Evolutionary conservation across 768 basidiomycete genomes (phyloP).

Genomic region (Lentinula sp.): DNA sequence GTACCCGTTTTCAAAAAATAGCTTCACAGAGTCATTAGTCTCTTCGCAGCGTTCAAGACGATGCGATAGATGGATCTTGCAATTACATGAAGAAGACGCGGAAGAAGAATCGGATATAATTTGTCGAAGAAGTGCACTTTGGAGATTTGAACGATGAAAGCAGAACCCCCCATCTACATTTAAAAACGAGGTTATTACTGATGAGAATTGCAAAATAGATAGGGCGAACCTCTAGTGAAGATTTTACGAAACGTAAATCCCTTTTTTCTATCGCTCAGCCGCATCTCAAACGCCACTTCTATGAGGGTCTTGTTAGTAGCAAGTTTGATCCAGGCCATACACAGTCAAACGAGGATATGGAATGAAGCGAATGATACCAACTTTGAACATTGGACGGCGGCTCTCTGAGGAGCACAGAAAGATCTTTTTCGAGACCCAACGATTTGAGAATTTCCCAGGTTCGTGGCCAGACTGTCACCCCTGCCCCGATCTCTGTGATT

Average conservation of each 20-base stretch:
- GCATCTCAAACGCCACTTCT: constrained; percentile 18
- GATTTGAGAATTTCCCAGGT: constrained; percentile 12
- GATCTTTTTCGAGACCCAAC: constrained; percentile 21
- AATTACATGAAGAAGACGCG: not conserved
- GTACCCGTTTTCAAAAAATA: constrained; percentile 4
- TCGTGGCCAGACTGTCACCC: constrained; percentile 26
- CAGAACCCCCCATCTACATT: not conserved
- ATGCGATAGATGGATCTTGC: constrained; percentile 2
- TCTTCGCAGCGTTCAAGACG: constrained; percentile 2
- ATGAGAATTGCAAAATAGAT: not conserved
- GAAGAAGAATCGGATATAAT: not conserved
- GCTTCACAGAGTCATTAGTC: not conserved
- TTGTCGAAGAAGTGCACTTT: not conserved
- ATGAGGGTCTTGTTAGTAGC: not conserved
- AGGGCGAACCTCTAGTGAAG: not conserved
- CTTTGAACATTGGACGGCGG: not conserved
- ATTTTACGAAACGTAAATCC: constrained; percentile 23
- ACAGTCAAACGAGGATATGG: not conserved
- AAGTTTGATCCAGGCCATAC: not conserved
- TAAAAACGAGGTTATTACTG: not conserved
- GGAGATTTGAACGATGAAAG: constrained; percentile 6
- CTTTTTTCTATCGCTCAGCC: constrained; percentile 26
- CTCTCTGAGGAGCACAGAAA: not conserved
- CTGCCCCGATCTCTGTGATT: constrained; percentile 27
- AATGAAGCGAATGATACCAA: not conserved